A percentile compares a stretch with the other conserved stretches of the same genome.
Conservation (phyloP, 495 filamentous ascomycete genomes). For the Extremus antarcticus region DNA sequence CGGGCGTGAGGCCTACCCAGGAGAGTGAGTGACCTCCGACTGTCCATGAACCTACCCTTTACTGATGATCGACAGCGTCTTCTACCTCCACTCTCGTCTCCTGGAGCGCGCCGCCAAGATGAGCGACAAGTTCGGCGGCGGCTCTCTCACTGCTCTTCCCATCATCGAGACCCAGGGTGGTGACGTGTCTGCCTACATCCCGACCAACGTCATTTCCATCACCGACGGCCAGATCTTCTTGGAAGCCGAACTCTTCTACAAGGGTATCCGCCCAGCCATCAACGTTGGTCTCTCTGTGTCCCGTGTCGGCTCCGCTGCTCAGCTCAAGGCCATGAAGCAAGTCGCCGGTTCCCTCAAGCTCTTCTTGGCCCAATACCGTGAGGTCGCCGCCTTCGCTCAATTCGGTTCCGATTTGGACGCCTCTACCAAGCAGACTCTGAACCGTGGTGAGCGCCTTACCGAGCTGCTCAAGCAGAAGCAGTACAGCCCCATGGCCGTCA, state of each 20-base stretch:
- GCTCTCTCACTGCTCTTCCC: conserved; percentile 93
- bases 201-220: conserved; percentile 99
- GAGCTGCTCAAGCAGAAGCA: conserved; percentile 99
- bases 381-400: conserved; percentile 98
- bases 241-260: conserved; percentile 99
- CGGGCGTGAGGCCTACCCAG: conserved; percentile 99
- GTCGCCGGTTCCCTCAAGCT: conserved; percentile 99
- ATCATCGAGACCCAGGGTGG: conserved; percentile 99
- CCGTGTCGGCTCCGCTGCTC: conserved; percentile 97
- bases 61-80: conserved; percentile 57
- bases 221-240: conserved; percentile 99
- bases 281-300: conserved; percentile 99
- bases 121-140: conserved; percentile 89
- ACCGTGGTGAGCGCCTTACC: conserved; percentile 97
- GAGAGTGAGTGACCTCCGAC: conserved; percentile 50
- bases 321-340: conserved; percentile 99
- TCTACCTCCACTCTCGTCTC: conserved; percentile 99
- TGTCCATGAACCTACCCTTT: no score
- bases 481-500: conserved; percentile 96
- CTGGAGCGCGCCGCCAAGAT: conserved; percentile 99
- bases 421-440: conserved; percentile 95
- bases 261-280: conserved; percentile 99
- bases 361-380: conserved; percentile 99
- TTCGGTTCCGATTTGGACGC: conserved; percentile 99
- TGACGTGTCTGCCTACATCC: conserved; percentile 99